Evolutionary conservation across 1,284 basidiomycete species (phyloP).

Genomic region (Rhodotorula sp.): DNA sequence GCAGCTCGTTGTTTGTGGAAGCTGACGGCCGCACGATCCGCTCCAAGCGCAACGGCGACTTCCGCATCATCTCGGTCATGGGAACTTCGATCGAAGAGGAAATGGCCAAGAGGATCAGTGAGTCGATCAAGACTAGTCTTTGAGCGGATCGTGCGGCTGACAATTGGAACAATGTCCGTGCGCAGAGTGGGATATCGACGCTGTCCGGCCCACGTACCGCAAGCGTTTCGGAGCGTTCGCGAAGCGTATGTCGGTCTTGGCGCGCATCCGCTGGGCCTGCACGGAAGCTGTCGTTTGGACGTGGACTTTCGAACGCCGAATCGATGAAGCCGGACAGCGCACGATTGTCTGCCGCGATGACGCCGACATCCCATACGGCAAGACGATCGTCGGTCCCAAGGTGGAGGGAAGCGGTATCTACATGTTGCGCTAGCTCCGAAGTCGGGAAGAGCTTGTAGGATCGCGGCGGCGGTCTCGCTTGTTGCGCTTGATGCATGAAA

Average conservation of each 20-base stretch:
- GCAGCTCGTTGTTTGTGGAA: neutral
- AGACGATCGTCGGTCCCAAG: too few species aligned
- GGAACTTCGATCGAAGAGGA: neutral
- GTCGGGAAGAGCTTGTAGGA: too few species aligned
- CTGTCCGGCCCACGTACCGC: neutral
- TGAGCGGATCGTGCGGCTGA: too few species aligned
- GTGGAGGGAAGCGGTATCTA: too few species aligned
- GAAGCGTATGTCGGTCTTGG: neutral
- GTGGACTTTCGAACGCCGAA: neutral
- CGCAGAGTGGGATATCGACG: slow-evolving; percentile 1
- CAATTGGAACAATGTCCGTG: too few species aligned
- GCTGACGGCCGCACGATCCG: slow-evolving; percentile 13
- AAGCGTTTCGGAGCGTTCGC: slow-evolving; percentile 1
- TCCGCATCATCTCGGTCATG: neutral
- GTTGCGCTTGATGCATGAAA: too few species aligned
- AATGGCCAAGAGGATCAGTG: slow-evolving; percentile 1
- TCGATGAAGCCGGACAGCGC: too few species aligned
- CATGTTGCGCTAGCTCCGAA: too few species aligned
- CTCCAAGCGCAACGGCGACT: neutral
- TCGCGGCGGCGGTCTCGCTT: too few species aligned
- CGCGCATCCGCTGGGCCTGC: neutral
- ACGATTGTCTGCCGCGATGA: too few species aligned
- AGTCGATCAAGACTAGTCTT: neutral
- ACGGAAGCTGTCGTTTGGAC: neutral
- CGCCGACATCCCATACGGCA: too few species aligned